Evolutionary conservation across 257 asterid genomes (phyloP), one percentile per base, ranked within the genome.

Genomic region (Parsonsia alboflavescens): DNA sequence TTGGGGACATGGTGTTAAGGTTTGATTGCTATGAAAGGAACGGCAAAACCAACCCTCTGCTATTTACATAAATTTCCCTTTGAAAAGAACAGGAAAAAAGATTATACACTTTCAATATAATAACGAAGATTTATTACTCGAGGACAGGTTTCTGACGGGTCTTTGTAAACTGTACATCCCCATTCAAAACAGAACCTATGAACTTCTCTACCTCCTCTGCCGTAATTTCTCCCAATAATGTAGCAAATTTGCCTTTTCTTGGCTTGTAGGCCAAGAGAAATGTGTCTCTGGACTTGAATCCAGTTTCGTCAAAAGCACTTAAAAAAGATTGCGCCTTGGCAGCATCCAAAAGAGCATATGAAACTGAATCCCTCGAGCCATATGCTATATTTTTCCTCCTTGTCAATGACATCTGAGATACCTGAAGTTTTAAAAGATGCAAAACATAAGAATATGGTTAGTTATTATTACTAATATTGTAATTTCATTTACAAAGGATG

Each of bases 261-360:
- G 93, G 96, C 74, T 94, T 94, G 87, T 89, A 90, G 46, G 99
- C 97, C 74, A 93, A 56, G 80, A 94, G 80, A 75, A 94, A 74
- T 61, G 64, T 80, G 49, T 88, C 89, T 5, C 87, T 77, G 58
- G 93, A 87, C 77, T 85, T 94, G 76, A 86, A 86, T 21, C 91
- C 91, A 2, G 93, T 85, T 79, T 84, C 89, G 75, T 87, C 86
- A 17, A 94, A 83, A n/a, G 96, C 86, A 0, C 72, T 89, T 69
- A 94, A 62, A 65, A 94, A 90, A 2, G 88, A 79, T 66, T 87
- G 90, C 66, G 92, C 97, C 84, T 88, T 90, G 39, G 87, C 79
- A 71, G 88, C 97, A 76, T 92, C 97, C 72, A 94, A 46, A 56
- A 94, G 89, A 49, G 93, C 87, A 33, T 94, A 92, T 0, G 96